Evolutionary conservation across 129 eudicot genomes (phyloP), one percentile per base, ranked within the genome.

Genomic region (Lactuca sativa): DNA sequence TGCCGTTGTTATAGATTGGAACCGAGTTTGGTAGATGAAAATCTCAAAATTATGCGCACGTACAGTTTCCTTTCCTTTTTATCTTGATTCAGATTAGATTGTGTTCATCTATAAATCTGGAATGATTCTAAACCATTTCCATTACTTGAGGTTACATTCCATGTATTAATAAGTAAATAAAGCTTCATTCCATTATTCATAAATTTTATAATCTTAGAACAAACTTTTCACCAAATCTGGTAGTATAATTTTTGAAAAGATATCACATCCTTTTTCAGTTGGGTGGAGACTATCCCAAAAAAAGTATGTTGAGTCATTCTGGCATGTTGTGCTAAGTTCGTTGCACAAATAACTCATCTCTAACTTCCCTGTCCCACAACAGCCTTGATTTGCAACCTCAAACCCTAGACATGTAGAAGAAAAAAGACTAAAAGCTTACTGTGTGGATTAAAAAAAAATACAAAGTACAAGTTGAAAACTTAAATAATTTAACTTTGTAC

Each of bases 231-330:
- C 16, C 74, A 43, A 73, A 16, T 61, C 57, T 56, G 16, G 83
- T 36, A 72, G 61, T 49, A 61, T 16, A 49, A 15, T 33, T 16
- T 61, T 52, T 9, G 49, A 14, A 51, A 3, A 48, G 37, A 61
- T 49, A 21, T 51, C 21, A 44, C 38, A 48, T 61, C 76, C 76
- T 33, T 60, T 72, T 34, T 72, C 76, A 15, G 69, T 47, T 17
- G 60, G 52, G 52, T 72, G 69, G 15, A 72, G 48, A 48, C 69
- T 72, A 49, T 72, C 76, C 76, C 76, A 72, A 38, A 60, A 72
- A 12, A 72, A 41, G 57, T 15, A 72, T 8, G 62, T 59, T 11
- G 76, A 61, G 69, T 72, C 69, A 31, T 74, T 38, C 13, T 25
- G 3, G 48, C 79, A 74, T 11, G 56, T 32, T 17, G 30, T 15